Evolutionary conservation across 2,329 filamentous ascomycete species (phyloP), one percentile per base, ranked within the genome.

Genomic region (Colletotrichum sp.): DNA sequence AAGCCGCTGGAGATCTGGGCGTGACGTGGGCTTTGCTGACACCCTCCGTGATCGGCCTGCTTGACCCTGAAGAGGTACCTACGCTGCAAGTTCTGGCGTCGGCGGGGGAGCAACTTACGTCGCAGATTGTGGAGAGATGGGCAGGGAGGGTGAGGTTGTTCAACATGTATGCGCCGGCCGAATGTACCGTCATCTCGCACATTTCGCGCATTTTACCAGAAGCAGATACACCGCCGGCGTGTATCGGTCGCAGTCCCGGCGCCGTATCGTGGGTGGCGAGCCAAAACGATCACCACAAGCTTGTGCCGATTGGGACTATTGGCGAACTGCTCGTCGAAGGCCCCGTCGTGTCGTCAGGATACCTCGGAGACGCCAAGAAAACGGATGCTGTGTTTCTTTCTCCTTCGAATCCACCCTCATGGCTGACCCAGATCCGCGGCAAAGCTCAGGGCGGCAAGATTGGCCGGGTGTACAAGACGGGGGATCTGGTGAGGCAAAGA

Each of bases 41-140:
- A 0, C 65, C 65, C 10, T 49, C 71, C 10, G 32, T 69, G 36
- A 32, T 87, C 1, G 80, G 87, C 8, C 85, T 84, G 39, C 81
- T 88, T 9, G 81, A 84, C 15, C 83, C 87, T 1, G 78, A 79
- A 1, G 74, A 78, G 0, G 80, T 88, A 0, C 85, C 86, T 0
- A 83, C 81, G 2, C 78, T 89, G 4, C 80, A 82, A 44, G 86
- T 84, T 0, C 78, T 89, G 18, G 75, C 77, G 16, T 71, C 82
- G 3, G 80, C 80, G 16, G 81, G 81, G 10, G 81, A 83, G 76
- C 79, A 18, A 76, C 49, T 55, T 81, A 66, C 34, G 75, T 4
- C 71, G 77, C 28, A 78, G 34, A 76, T 79, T n/a, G 36, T 81
- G 7, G 71, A 71, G 8, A 69, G 65, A 8, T 82, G 80, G 80